Evolutionary conservation across 192 early-diverging fungal genomes (phyloP), one percentile per base, ranked within the genome.

Genomic region (Backusella liffmaniae): DNA sequence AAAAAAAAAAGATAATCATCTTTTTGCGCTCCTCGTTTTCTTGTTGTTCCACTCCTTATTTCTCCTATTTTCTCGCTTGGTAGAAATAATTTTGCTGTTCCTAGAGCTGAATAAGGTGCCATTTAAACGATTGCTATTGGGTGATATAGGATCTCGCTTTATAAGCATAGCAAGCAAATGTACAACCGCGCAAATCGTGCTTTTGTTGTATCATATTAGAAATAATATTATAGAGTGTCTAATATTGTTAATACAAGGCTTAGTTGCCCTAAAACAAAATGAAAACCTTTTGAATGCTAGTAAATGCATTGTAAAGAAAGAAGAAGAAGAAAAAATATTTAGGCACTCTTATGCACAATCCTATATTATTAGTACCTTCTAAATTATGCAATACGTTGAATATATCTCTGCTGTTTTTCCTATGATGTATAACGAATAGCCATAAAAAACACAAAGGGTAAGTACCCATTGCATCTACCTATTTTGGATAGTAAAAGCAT

Each of bases 1-100:
- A 59, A 59, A 59, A 59, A 59, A 26, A 59, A 59, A 59, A 59
- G 56, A 59, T 59, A 59, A 59, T 13, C 56, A 59, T 26, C n/a
- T 44, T 59, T 21, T 59, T 59, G 10, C 23, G 23, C 56, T 59
- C 56, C 56, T 59, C 23, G 56, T 59, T 59, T 59, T 59, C 56
- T 59, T 26, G 56, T 10, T 59, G 23, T 59, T 59, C 56, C n/a
- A 26, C 56, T 59, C 56, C 56, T 62, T 29, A 62, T 29, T 29
- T 62, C 56, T 62, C 56, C 56, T 62, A 62, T 62, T 62, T 62
- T 13, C 26, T 29, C 56, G 10, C 56, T 62, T 62, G 23, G 21
- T 12, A 29, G 9, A 3, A 29, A 62, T 62, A 62, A 29, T 0
- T 56, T 21, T 56, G 53, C 53, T 1, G 26, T 62, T 23, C 56